Evolutionary conservation across 305 asterid genomes (phyloP).

Genomic region (Fraxinus floribunda): DNA sequence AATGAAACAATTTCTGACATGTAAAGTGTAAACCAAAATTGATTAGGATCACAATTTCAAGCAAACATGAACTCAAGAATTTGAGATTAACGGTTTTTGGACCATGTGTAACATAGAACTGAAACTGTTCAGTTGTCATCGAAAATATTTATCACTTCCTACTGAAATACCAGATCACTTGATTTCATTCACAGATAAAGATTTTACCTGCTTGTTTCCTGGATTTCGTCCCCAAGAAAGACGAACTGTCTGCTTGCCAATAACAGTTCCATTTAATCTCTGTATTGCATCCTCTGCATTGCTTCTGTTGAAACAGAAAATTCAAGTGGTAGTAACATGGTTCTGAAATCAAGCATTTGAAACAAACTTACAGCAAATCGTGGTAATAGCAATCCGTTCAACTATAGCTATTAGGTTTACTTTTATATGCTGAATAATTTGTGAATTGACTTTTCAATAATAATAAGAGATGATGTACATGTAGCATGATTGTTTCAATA

Average conservation of each 20-base stretch:
- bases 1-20: not conserved
- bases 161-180: not conserved
- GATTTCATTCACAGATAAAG: not conserved
- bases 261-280: slow-evolving; percentile 2
- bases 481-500: not conserved
- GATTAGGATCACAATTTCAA: not conserved
- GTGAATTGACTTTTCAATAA: not conserved
- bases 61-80: not conserved
- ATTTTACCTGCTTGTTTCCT: slow-evolving; percentile 5
- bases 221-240: slow-evolving; percentile 30
- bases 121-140: not conserved
- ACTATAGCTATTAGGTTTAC: not conserved
- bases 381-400: not conserved
- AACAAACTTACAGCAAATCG: not conserved
- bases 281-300: slow-evolving; percentile 37
- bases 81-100: not conserved
- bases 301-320: slow-evolving; percentile 29
- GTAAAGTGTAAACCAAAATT: not conserved
- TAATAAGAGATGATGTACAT: not conserved
- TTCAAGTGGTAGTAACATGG: not conserved
- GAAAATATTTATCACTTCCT: not conserved
- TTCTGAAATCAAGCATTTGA: not conserved
- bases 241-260: slow-evolving; percentile 17
- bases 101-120: not conserved
- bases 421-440: not conserved